phyloP scores from a whole-genome alignment of 2,329 filamentous ascomycete genomes.

The Nemania serpens region DNA sequence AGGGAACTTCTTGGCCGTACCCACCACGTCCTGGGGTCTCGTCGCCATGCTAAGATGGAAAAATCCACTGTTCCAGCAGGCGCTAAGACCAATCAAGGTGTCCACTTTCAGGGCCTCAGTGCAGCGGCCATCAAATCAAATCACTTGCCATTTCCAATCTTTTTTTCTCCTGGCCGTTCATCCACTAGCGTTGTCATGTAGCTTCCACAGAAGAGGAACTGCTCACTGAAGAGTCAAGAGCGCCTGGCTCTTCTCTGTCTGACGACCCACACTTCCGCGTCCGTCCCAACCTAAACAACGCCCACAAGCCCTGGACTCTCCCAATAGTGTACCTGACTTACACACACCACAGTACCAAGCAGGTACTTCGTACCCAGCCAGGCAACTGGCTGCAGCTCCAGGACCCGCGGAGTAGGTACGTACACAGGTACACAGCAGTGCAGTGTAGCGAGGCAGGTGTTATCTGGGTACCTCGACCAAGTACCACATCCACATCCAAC shows the following conservation, averaged over 20 bases:
- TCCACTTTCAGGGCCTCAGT: not conserved
- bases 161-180: constrained; percentile 13
- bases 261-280: constrained; percentile 6
- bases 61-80: constrained; percentile 1
- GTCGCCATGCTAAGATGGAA: not conserved
- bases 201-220: not conserved
- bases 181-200: not conserved
- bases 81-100: constrained; percentile 5
- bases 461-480: too few species aligned
- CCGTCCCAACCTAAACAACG: not conserved
- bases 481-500: constrained; percentile 5
- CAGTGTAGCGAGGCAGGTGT: too few species aligned
- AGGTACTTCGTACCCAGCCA: not conserved
- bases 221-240: not conserved
- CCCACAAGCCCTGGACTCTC: too few species aligned
- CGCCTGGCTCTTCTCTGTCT: too few species aligned
- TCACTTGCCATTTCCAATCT: constrained; percentile 31
- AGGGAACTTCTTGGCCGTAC: constrained; percentile 3
- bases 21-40: not conserved
- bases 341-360: too few species aligned
- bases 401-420: not conserved
- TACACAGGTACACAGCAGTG: not conserved
- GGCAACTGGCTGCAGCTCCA: too few species aligned
- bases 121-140: constrained; percentile 31
- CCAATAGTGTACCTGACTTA: too few species aligned